These are phyloP conservation scores for Exophiala sp. DNA, from an alignment of 2,329 filamentous ascomycete genomes.

Conservation along the genomic window DNA sequence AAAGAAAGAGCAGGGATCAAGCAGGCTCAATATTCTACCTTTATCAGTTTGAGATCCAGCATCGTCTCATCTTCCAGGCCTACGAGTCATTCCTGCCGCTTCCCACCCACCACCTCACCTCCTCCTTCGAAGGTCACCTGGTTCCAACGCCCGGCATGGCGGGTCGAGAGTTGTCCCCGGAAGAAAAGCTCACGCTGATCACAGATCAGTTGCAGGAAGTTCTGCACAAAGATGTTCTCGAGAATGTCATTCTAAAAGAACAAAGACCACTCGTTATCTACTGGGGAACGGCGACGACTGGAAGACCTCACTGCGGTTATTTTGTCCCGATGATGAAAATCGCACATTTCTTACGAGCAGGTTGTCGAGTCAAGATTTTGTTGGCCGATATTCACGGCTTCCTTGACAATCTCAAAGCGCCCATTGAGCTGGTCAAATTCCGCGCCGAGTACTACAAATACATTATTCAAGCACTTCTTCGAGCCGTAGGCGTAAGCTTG, in stretches of 20 bases:
- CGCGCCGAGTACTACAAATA: constrained; percentile 78
- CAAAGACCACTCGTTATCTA: constrained; percentile 71
- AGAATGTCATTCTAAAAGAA: constrained; percentile 44
- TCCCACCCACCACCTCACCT: neutral
- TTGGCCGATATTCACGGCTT: constrained; percentile 59
- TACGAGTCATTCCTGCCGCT: neutral
- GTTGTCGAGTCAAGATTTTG: constrained; percentile 73
- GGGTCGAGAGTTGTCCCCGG: constrained; percentile 27
- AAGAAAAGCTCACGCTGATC: constrained; percentile 69
- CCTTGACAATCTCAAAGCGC: constrained; percentile 59
- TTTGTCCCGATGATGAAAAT: constrained; percentile 85
- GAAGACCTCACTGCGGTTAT: constrained; percentile 84
- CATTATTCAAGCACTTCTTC: constrained; percentile 66
- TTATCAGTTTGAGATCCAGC: too few relatives aligned
- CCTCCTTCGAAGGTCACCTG: neutral
- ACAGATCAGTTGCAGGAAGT: constrained; percentile 74
- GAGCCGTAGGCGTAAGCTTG: constrained; percentile 71
- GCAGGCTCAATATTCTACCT: too few relatives aligned
- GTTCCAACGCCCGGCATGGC: constrained; percentile 19
- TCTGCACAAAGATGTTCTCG: constrained; percentile 60
- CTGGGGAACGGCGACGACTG: constrained; percentile 82
- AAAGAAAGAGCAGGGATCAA: too few relatives aligned
- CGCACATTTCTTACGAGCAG: constrained; percentile 76
- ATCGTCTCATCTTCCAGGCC: neutral
- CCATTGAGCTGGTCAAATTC: constrained; percentile 76